Evolutionary conservation across 768 basidiomycete species (phyloP), one percentile per base, ranked within the genome.

Genomic region (Lyophyllum decastes): DNA sequence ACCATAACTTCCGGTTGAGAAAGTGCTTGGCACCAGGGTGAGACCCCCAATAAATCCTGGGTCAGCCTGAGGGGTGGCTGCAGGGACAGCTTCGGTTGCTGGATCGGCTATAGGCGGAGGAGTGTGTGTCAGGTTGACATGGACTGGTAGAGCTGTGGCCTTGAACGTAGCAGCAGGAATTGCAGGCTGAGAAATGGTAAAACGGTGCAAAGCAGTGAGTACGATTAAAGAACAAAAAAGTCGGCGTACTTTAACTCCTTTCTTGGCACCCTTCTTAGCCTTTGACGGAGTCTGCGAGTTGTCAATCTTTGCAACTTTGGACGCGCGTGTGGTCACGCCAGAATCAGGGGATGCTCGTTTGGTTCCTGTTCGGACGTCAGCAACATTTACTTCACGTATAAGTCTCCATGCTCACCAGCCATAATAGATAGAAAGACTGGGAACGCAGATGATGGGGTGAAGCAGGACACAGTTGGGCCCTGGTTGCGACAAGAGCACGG

Each of bases 1-100:
- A 17, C 92, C 92, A 68, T 88, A 91, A 66, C 88, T 90, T 11
- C 91, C 90, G 0, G 90, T 91, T 14, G 76, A 65, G 71, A 94
- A 92, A 38, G 81, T 76, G 57, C 72, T 80, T 1, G 92, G 83
- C 3, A 79, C 62, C 7, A 92, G 77, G 0, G 81, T 80, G 21
- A 86, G 68, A 41, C 72, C 78, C 16, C 82, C 83, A 60, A 92
- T 75, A 67, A 82, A 78, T 10, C 88, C 90, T 25, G 83, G 76
- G 70, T 91, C 90, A 3, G 68, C 70, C n/a, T n/a, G n/a, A n/a
- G n/a, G n/a, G 3, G 72, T 64, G 6, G 73, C 70, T 4, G 66
- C 62, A 11, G 74, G 60, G 19, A 67, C 68, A 22, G 73, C 66
- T 27, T 70, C 75, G n/a, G 70, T 73, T 53, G 74, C 75, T n/a